Evolutionary conservation across 768 basidiomycete species (phyloP).

Genomic region (Multifurca ochricompacta): DNA sequence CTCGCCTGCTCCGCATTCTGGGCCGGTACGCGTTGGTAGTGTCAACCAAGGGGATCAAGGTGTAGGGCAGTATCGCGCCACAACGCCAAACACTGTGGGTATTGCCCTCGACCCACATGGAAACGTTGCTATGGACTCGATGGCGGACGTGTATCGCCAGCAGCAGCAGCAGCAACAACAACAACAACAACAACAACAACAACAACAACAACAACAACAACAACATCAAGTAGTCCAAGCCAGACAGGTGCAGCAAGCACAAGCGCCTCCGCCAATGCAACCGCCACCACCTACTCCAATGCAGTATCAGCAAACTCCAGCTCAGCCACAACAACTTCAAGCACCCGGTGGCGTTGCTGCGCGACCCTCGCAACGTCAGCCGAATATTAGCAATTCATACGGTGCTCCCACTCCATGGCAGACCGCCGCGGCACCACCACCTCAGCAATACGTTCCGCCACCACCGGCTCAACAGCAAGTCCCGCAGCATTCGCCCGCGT

Average conservation of each 20-base stretch:
- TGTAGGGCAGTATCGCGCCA: constrained; percentile 38
- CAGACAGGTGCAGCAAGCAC: constrained; percentile 20
- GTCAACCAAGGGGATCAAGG: constrained; percentile 13
- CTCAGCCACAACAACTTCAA: constrained; percentile 27
- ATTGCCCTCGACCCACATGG: constrained; percentile 78
- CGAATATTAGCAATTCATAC: constrained; percentile 6
- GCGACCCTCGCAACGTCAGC: constrained; percentile 9
- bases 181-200: no score
- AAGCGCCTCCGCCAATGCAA: constrained; percentile 32
- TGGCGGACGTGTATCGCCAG: constrained; percentile 47
- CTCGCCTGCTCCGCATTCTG: constrained; percentile 39
- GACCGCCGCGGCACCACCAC: background rate
- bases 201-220: constrained; percentile 26
- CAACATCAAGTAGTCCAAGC: constrained; percentile 20
- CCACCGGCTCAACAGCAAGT: constrained; percentile 14
- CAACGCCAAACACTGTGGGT: constrained; percentile 73
- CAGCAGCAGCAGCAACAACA: no score
- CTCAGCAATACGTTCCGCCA: constrained; percentile 20
- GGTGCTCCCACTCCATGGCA: constrained; percentile 7
- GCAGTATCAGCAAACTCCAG: constrained; percentile 33
- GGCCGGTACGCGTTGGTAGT: constrained; percentile 16
- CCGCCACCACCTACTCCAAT: constrained; percentile 27
- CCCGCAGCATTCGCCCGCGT: constrained; percentile 9
- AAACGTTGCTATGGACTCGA: constrained; percentile 72
- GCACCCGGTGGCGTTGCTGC: background rate